Evolutionary conservation across 495 filamentous ascomycete genomes (phyloP).

Genomic region (Aspergillus hancockii): DNA sequence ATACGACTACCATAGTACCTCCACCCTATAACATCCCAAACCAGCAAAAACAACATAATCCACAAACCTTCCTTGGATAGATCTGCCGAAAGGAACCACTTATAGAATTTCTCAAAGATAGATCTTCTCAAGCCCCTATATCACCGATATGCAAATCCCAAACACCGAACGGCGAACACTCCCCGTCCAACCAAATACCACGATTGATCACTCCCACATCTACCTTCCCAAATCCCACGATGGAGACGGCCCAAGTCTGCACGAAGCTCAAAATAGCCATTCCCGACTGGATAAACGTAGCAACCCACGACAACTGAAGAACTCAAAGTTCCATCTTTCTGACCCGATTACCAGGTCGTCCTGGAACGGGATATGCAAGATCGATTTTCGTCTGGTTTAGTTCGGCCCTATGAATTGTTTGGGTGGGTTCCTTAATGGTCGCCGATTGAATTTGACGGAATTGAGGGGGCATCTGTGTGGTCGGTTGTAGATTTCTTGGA

Average conservation of each 20-base stretch:
- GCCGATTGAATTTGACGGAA: no score
- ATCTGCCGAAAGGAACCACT: background rate
- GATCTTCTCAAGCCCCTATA: background rate
- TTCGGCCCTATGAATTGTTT: background rate
- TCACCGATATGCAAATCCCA: background rate
- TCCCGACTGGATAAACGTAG: background rate
- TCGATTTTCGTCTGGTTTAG: background rate
- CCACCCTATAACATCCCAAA: no score
- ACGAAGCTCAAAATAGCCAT: conserved; percentile 13
- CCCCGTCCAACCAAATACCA: background rate
- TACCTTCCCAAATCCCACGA: background rate
- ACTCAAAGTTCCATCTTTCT: background rate
- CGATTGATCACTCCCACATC: conserved; percentile 2
- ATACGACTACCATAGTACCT: no score
- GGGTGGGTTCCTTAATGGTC: background rate
- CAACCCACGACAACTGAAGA: background rate
- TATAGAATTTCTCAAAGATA: background rate
- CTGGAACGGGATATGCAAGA: background rate
- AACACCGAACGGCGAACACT: background rate
- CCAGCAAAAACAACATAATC: no score
- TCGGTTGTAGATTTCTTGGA: no score
- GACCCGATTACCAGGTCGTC: conserved; percentile 3
- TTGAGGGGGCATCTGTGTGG: no score
- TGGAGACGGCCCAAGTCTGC: background rate
- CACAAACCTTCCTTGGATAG: no score